Conservation (phyloP, 2,329 filamentous ascomycete species). For the Pseudogymnoascus sp. region DNA sequence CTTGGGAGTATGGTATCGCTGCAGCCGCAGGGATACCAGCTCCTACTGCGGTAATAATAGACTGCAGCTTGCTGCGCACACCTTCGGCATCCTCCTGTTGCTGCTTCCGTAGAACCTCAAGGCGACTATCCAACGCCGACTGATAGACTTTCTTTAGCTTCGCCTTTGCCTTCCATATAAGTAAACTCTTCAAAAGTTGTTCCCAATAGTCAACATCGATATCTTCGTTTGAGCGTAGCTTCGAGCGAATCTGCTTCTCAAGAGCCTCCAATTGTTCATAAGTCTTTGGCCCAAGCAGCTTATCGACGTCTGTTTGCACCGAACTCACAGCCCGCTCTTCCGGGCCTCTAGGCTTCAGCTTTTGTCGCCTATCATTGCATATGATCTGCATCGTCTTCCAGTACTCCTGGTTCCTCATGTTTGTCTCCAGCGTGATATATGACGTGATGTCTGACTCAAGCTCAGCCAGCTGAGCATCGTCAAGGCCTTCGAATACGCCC, state of each 20-base stretch:
- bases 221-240: slow-evolving; percentile 79
- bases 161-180: slow-evolving; percentile 87
- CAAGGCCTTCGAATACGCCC: slow-evolving; percentile 67
- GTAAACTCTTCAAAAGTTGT: slow-evolving; percentile 73
- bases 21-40: neutral
- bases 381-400: slow-evolving; percentile 88
- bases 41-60: slow-evolving; percentile 35
- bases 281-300: slow-evolving; percentile 74
- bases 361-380: slow-evolving; percentile 66
- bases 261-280: slow-evolving; percentile 79
- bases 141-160: slow-evolving; percentile 72
- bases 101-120: slow-evolving; percentile 56
- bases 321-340: slow-evolving; percentile 69
- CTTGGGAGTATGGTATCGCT: slow-evolving; percentile 30
- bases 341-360: slow-evolving; percentile 48
- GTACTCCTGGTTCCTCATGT: slow-evolving; percentile 71
- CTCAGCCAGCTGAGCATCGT: slow-evolving; percentile 58
- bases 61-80: slow-evolving; percentile 44
- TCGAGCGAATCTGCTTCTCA: slow-evolving; percentile 77
- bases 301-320: slow-evolving; percentile 81
- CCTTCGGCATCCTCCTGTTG: slow-evolving; percentile 59
- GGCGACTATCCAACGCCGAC: slow-evolving; percentile 61
- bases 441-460: slow-evolving; percentile 72
- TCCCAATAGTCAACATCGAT: slow-evolving; percentile 99
- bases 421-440: slow-evolving; percentile 76